phyloP scores from a whole-genome alignment of 2,329 filamentous ascomycete genomes.

The Fusarium chuoi region DNA sequence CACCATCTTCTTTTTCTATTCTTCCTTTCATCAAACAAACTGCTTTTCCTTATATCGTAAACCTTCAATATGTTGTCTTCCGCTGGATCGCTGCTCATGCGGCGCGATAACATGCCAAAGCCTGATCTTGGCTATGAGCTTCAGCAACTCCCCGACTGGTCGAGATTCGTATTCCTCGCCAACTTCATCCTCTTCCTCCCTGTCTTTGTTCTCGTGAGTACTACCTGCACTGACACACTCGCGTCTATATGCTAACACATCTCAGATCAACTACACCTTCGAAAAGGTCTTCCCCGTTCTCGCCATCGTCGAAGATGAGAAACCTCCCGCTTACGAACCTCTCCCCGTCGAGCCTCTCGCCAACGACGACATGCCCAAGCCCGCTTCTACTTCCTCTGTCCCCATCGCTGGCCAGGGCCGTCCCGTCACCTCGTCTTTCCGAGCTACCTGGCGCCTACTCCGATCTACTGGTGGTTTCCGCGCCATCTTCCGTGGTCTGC shows the following conservation, averaged over 20 bases:
- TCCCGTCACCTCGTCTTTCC: constrained; percentile 62
- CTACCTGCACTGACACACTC: not conserved
- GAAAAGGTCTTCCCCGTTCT: constrained; percentile 62
- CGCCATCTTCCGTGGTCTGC: constrained; percentile 76
- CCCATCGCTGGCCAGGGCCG: constrained; percentile 11
- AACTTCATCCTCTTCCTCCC: constrained; percentile 59
- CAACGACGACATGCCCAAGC: constrained; percentile 46
- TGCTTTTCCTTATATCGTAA: not conserved
- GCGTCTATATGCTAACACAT: not conserved
- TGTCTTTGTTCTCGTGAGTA: constrained; percentile 55
- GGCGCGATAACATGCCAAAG: constrained; percentile 48
- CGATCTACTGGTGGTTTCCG: constrained; percentile 70
- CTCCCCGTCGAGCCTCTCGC: constrained; percentile 59
- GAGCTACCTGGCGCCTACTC: constrained; percentile 65
- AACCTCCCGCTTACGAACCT: constrained; percentile 64
- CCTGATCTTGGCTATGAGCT: constrained; percentile 12
- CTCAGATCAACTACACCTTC: constrained; percentile 62
- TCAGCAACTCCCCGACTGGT: constrained; percentile 46
- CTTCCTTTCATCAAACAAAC: not conserved
- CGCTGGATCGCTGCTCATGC: constrained; percentile 36
- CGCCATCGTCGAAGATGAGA: constrained; percentile 68
- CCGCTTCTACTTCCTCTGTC: constrained; percentile 45
- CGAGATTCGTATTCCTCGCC: constrained; percentile 51
- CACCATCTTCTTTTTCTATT: not conserved
- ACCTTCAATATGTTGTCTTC: constrained; percentile 29